A percentile compares a stretch with the other conserved stretches of the same genome.
These are phyloP conservation scores for Bruguiera parviflora DNA, from an alignment of 345 rosid species.

Conservation along the genomic window DNA sequence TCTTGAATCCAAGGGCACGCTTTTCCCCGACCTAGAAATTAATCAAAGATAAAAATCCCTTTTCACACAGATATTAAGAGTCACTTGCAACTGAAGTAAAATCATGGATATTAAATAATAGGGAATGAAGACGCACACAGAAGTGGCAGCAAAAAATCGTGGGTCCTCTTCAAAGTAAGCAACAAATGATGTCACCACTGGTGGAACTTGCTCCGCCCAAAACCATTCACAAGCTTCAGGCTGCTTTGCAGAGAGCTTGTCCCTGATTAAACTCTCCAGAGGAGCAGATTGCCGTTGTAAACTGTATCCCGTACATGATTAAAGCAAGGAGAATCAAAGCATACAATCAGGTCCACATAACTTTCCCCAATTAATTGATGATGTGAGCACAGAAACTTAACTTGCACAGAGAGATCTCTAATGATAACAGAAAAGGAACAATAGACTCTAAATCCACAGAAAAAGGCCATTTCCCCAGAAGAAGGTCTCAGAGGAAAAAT, in stretches of 20 bases:
- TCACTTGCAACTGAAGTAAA: constrained; percentile 5
- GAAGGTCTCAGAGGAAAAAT: no score
- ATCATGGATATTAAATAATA: constrained; percentile 18
- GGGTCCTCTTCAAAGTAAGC: constrained; percentile 61
- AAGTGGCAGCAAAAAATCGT: constrained; percentile 53
- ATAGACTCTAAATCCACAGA: no score
- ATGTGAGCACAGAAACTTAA: not conserved
- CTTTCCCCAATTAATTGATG: not conserved
- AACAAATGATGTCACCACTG: constrained; percentile 54
- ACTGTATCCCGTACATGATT: constrained; percentile 42
- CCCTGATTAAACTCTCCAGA: constrained; percentile 77
- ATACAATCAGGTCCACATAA: not conserved
- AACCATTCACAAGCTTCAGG: constrained; percentile 77
- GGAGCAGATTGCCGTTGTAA: constrained; percentile 72
- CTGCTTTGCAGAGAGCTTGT: constrained; percentile 69
- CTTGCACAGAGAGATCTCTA: not conserved
- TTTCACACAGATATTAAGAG: constrained; percentile 16
- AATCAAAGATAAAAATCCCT: constrained; percentile 13
- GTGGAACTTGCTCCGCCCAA: constrained; percentile 75
- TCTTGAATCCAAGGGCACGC: constrained; percentile 44
- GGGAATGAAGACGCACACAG: constrained; percentile 41
- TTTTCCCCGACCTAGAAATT: constrained; percentile 48
- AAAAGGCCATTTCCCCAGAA: no score
- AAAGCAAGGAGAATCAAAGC: constrained; percentile 8
- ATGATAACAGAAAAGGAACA: not conserved